phyloP scores from a whole-genome alignment of 352 stramenopile genomes.

The Phytophthora parvispora region DNA sequence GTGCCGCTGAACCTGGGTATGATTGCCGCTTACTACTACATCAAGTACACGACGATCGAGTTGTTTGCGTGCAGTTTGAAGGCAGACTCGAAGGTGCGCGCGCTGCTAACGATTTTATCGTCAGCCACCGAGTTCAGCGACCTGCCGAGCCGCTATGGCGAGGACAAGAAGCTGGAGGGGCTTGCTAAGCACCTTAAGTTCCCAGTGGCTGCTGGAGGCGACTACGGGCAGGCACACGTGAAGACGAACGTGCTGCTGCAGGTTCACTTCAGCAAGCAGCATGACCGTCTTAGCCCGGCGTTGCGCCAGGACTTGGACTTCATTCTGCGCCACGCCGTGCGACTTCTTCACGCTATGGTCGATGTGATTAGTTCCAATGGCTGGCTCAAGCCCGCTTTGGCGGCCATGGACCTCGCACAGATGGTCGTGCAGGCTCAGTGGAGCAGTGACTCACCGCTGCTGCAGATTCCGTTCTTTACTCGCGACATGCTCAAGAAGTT shows the following conservation, averaged over 20 bases:
- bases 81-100: constrained; percentile 97
- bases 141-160: constrained; percentile 93
- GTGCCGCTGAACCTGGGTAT: constrained; percentile 99
- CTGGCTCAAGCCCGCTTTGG: constrained; percentile 98
- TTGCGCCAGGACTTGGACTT: constrained; percentile 94
- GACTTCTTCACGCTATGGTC: constrained; percentile 98
- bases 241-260: constrained; percentile 99
- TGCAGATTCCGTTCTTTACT: constrained; percentile 98
- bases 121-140: constrained; percentile 97
- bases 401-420: constrained; percentile 99
- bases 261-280: constrained; percentile 97
- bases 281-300: constrained; percentile 91
- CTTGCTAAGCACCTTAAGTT: constrained; percentile 97
- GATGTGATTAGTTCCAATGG: constrained; percentile 99
- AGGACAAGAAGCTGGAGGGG: constrained; percentile 95
- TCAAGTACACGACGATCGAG: constrained; percentile 99
- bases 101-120: constrained; percentile 98
- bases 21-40: constrained; percentile 99
- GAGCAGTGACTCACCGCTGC: constrained; percentile 97
- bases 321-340: constrained; percentile 93
- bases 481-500: constrained; percentile 85
- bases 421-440: constrained; percentile 99
- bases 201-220: constrained; percentile 83
- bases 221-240: constrained; percentile 95
- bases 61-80: constrained; percentile 98